A percentile compares a stretch with the other conserved stretches of the same genome.
These are phyloP conservation scores for Cryptococcus sp. DNA, from an alignment of 1,284 basidiomycete species.

Conservation along the genomic window DNA sequence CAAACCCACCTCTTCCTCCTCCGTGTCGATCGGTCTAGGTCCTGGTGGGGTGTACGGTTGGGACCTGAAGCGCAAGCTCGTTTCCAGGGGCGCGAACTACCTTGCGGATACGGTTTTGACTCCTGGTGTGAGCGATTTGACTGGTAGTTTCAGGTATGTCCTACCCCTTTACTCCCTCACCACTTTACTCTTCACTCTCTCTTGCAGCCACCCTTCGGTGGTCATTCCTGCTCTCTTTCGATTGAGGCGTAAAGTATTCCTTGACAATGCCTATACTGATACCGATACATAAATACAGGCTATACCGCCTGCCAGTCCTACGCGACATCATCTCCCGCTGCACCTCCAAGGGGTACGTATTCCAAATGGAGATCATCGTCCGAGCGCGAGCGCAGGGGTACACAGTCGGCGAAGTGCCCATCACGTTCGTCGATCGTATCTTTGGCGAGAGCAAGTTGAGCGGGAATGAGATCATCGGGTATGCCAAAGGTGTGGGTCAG, in stretches of 20 bases:
- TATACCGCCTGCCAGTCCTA: constrained; percentile 76
- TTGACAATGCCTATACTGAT: too few relatives aligned
- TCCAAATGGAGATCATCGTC: constrained; percentile 98
- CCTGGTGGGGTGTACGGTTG: constrained; percentile 86
- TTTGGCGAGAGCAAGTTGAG: constrained; percentile 90
- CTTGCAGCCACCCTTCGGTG: too few relatives aligned
- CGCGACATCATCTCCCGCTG: constrained; percentile 78
- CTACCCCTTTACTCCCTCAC: background rate
- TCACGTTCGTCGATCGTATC: constrained; percentile 89
- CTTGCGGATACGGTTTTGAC: constrained; percentile 76
- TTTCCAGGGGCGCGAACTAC: constrained; percentile 82
- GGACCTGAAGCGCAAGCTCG: constrained; percentile 83
- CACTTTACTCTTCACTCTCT: too few relatives aligned
- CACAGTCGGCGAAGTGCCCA: constrained; percentile 83
- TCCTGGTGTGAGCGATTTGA: constrained; percentile 82
- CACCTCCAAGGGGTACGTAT: constrained; percentile 85
- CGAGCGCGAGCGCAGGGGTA: constrained; percentile 79
- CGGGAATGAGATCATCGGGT: constrained; percentile 84
- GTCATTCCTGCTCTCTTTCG: too few relatives aligned
- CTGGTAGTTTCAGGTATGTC: constrained; percentile 78
- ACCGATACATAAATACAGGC: constrained; percentile 52
- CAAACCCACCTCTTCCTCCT: constrained; percentile 13
- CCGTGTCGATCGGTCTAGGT: constrained; percentile 51
- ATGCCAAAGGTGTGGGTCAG: constrained; percentile 79
- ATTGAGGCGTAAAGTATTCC: too few relatives aligned